phyloP scores from a whole-genome alignment of 2,329 filamentous ascomycete genomes.

The Pseudogymnoascus verrucosus region DNA sequence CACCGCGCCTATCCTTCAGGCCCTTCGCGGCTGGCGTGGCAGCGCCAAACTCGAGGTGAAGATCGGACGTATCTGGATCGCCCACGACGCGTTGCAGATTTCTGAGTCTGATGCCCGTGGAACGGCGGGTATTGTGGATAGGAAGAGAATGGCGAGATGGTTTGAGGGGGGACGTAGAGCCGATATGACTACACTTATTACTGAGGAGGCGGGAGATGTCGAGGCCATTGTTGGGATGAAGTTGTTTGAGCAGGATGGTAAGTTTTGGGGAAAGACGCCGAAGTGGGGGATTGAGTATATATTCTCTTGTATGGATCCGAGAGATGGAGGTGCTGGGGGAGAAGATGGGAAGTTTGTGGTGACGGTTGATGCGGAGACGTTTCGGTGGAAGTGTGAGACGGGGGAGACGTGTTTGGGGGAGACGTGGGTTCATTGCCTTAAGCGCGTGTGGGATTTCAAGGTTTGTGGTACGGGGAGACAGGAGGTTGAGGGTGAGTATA shows the following conservation, averaged over 20 bases:
- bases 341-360: constrained; percentile 16
- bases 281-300: constrained; percentile 22
- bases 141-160: not conserved
- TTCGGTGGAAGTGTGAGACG: constrained; percentile 15
- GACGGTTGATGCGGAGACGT: constrained; percentile 25
- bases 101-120: not conserved
- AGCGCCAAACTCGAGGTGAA: not conserved
- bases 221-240: constrained; percentile 20
- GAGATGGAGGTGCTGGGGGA: not conserved
- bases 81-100: not conserved
- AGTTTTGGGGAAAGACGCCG: constrained; percentile 20
- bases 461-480: constrained; percentile 17
- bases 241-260: constrained; percentile 11
- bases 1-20: not conserved
- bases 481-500: constrained; percentile 15
- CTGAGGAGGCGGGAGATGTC: constrained; percentile 20
- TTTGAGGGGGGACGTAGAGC: not conserved
- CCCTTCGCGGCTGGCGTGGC: not conserved
- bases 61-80: not conserved
- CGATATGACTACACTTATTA: constrained; percentile 15
- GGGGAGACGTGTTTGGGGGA: constrained; percentile 14
- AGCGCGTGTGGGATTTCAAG: constrained; percentile 25
- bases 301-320: constrained; percentile 20
- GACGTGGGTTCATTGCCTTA: constrained; percentile 24
- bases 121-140: not conserved